Evolutionary conservation across 306 rosid species (phyloP), one percentile per base, ranked within the genome.

Genomic region (Arachis stenosperma): DNA sequence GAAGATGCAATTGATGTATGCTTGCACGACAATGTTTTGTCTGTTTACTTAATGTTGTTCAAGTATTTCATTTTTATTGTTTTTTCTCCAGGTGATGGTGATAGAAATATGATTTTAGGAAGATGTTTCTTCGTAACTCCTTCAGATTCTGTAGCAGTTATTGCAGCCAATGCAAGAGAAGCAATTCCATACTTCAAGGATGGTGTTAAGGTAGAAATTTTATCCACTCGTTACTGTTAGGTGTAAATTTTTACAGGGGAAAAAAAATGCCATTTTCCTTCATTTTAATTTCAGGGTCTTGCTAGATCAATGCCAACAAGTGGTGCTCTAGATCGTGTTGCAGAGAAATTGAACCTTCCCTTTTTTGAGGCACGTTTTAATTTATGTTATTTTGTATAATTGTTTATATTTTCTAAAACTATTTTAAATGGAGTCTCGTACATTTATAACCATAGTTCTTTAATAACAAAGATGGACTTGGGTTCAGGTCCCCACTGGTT

Each of bases 261-360:
- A 61, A 61, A 61, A 67, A 70, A 69, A 55, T 59, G 39, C 22
- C 46, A 61, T 63, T 62, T 54, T 61, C 63, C 56, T 59, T 46
- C 17, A 42, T 55, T 75, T 77, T 65, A 72, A 86, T 71, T 75
- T 11, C 69, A 95, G 98, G 98, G 99, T 79, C 85, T 95, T 71
- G 97, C 99, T 65, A 89, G 98, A 76, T 91, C 99, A 65, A 95
- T 95, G 99, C 99, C 99, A 14, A 95, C 99, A 57, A 92, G 98
- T 65, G 98, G 98, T 69, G 98, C 96, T 61, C 88, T 95, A 44
- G 98, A 95, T 78, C 83, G 89, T 47, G 97, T 95, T 69, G 99
- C 99, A 63, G 90, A 88, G 76, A 92, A 90, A 71, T 76, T 90
- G 84, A 87, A 82, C 75, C 97, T 95, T 43, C 93, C 97, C 11